These are phyloP conservation scores for Atkinsonella texensis DNA, from an alignment of 2,329 filamentous ascomycete species.

Conservation along the genomic window DNA sequence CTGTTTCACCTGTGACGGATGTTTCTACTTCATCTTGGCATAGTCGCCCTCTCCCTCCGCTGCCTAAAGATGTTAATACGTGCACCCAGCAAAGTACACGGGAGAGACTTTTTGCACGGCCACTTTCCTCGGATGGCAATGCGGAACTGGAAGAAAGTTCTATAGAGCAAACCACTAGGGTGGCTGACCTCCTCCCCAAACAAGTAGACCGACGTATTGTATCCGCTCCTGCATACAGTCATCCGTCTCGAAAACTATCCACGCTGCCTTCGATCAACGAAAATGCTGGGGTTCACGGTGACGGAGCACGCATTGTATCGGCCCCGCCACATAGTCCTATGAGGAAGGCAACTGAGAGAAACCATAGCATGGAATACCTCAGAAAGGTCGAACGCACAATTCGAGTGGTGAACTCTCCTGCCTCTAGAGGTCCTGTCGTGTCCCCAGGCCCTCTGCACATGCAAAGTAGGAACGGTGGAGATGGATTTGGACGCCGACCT, in stretches of 20 bases:
- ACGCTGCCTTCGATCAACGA: slow-evolving; percentile 39
- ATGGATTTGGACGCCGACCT: slow-evolving; percentile 11
- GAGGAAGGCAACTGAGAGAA: slow-evolving; percentile 19
- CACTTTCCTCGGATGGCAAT: slow-evolving; percentile 15
- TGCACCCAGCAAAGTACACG: slow-evolving; percentile 10
- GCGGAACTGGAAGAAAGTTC: slow-evolving; percentile 11
- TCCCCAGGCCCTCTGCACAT: slow-evolving; percentile 29
- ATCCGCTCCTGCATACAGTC: slow-evolving; percentile 38
- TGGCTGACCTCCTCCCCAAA: slow-evolving; percentile 20
- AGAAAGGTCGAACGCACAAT: slow-evolving; percentile 38
- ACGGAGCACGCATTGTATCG: slow-evolving; percentile 34
- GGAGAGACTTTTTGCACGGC: slow-evolving; percentile 12
- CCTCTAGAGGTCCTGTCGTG: slow-evolving; percentile 20
- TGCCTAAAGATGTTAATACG: slow-evolving; percentile 23
- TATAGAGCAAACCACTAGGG: slow-evolving; percentile 15
- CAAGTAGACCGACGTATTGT: slow-evolving; percentile 33
- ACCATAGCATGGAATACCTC: slow-evolving; percentile 31
- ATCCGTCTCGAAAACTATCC: slow-evolving; percentile 24
- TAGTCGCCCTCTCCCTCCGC: slow-evolving; percentile 38
- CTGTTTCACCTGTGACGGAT: slow-evolving; percentile 16
- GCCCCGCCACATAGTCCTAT: slow-evolving; percentile 28
- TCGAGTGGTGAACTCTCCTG: slow-evolving; percentile 40
- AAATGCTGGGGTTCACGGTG: slow-evolving; percentile 18
- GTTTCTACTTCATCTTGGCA: slow-evolving; percentile 29
- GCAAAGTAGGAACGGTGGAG: slow-evolving; percentile 24